Base-by-base conservation (phyloP, 2,329 filamentous ascomycete genomes). In the Talaromyces piceae region DNA sequence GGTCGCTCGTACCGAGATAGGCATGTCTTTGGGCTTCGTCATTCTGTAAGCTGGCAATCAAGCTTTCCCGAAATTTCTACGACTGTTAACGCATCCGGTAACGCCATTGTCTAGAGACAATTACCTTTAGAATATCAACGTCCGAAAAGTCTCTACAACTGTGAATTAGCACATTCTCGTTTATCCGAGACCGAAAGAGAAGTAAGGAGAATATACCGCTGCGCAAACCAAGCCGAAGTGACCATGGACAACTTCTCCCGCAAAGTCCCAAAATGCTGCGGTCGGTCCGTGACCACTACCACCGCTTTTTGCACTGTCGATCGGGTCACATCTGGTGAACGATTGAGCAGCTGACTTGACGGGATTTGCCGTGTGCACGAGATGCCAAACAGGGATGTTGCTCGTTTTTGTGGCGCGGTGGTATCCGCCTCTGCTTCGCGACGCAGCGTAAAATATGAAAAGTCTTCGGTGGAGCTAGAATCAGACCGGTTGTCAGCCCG, bases 271-370 rank as follows among this genome's bases (percentile, higher is more conserved):
- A 98, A 95, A 62, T 83, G 83, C 64, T 93, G 87, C 7, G 93
- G 93, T 56, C 83, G 89, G 69, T 96, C 88, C 50, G 88, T 90
- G 59, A 98, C 89, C 50, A 95, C 90, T 43, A 98, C 91, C 3
- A 98, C 90, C 12, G 91, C 93, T 74, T 98, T 98, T 68, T 98
- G 93, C 39, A 98, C 93, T 1, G 93, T 96, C 54, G 89, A 95
- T 55, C 93, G 81, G n/a, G 93, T 98, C 47, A 98, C 93, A 52
- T 97, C 91, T 47, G 86, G 76, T 0, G 90, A 87, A 25, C 88
- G 82, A 64, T 88, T 83, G 58, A 89, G 79, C 56, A 98, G 77
- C 61, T 84, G 77, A 12, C 82, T 82, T 13, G 90, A 80, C 63
- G 95, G 88, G 63, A 98, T 80, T 72, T 97, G 93, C 54, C 91